Conservation (phyloP, 306 rosid genomes). For the Quercus alba region DNA sequence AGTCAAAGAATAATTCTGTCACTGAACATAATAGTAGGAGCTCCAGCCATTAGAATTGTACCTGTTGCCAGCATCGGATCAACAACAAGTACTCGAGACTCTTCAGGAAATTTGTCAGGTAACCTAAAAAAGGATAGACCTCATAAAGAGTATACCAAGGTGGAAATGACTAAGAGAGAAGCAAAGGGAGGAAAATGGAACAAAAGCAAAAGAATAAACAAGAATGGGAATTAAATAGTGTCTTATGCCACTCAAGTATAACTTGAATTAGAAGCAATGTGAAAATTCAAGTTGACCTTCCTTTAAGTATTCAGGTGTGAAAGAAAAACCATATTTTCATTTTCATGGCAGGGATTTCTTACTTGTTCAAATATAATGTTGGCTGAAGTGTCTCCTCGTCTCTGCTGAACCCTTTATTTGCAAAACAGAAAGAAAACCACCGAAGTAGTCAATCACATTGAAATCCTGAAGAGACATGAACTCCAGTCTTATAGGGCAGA, state of each 20-base stretch:
- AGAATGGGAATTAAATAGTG: too few relatives aligned
- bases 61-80: constrained; percentile 99
- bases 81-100: constrained; percentile 70
- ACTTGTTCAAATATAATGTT: constrained; percentile 82
- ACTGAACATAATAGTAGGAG: constrained; percentile 4
- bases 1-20: too few relatives aligned
- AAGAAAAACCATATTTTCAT: background rate
- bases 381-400: constrained; percentile 91
- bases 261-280: too few relatives aligned
- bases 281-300: too few relatives aligned
- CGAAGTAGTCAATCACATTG: background rate
- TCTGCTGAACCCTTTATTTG: constrained; percentile 63
- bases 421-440: constrained; percentile 22
- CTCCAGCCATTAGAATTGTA: constrained; percentile 20
- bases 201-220: too few relatives aligned
- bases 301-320: background rate
- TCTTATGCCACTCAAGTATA: too few relatives aligned
- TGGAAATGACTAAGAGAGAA: too few relatives aligned
- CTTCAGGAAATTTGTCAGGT: constrained; percentile 72
- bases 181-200: too few relatives aligned
- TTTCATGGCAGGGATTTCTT: constrained; percentile 24
- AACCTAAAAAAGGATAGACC: constrained; percentile 44
- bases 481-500: background rate
- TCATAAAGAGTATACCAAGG: too few relatives aligned
- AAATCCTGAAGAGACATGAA: background rate